phyloP scores from a whole-genome alignment of 257 asterid species.

The Solanum okadae region DNA sequence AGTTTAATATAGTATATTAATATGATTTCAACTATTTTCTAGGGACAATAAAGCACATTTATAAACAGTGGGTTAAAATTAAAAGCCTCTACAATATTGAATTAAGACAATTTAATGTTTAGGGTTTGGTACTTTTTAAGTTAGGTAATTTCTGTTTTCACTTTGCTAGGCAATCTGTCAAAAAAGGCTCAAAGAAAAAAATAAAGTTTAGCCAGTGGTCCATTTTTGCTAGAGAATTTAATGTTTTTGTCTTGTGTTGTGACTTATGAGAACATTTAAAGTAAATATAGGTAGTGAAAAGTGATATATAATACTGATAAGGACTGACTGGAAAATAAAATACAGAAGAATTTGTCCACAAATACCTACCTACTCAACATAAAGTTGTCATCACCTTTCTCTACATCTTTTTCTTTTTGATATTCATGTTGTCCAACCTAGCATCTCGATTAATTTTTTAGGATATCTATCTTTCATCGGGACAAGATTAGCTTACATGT shows the following conservation, averaged over 20 bases:
- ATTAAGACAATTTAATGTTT: neutral
- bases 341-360: neutral
- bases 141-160: neutral
- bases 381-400: neutral
- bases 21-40: neutral
- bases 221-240: neutral
- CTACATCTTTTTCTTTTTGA: neutral
- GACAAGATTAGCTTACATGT: neutral
- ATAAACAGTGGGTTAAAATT: neutral
- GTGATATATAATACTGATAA: neutral
- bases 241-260: neutral
- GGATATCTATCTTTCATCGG: neutral
- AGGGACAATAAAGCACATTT: neutral
- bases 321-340: neutral
- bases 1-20: neutral
- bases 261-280: neutral
- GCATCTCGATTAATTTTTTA: neutral
- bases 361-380: neutral
- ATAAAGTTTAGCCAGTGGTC: neutral
- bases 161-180: neutral
- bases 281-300: neutral
- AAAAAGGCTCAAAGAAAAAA: neutral
- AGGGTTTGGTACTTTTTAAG: neutral
- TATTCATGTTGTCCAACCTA: neutral
- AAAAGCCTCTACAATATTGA: neutral